phyloP scores from a whole-genome alignment of 2,329 filamentous ascomycete genomes.

The Rhinocladiella similis region DNA sequence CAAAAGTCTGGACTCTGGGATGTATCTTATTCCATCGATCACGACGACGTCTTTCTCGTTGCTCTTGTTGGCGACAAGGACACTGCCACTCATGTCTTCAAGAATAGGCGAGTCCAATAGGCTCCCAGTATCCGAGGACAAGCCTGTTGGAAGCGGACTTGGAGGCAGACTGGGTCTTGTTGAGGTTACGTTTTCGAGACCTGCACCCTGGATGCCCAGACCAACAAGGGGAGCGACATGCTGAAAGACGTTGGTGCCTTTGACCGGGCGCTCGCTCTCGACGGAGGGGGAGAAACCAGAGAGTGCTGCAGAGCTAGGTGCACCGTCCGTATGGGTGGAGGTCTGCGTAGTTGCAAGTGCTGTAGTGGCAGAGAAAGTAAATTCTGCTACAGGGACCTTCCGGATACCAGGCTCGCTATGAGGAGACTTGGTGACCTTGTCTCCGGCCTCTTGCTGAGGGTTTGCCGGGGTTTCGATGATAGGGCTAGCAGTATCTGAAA shows the following conservation, averaged over 20 bases:
- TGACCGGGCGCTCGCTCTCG: not conserved
- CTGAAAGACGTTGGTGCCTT: not conserved
- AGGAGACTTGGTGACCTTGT: too few relatives aligned
- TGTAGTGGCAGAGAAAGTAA: conserved; percentile 7
- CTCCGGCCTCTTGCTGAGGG: too few relatives aligned
- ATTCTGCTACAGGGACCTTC: conserved; percentile 10
- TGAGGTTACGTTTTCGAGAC: not conserved
- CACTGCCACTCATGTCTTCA: conserved; percentile 5
- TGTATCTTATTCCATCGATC: conserved; percentile 11
- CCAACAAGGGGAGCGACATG: conserved; percentile 7
- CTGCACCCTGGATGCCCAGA: conserved; percentile 13
- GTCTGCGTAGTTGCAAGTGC: conserved; percentile 6
- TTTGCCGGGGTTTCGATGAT: not conserved
- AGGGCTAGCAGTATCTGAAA: not conserved
- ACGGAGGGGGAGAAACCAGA: conserved; percentile 9
- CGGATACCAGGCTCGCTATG: not conserved
- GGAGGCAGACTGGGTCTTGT: not conserved
- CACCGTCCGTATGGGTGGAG: conserved; percentile 22
- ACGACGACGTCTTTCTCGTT: conserved; percentile 6
- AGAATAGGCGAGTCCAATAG: conserved; percentile 19
- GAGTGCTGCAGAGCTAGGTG: conserved; percentile 8
- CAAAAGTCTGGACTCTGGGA: conserved; percentile 10
- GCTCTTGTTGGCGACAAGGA: conserved; percentile 2
- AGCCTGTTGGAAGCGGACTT: not conserved
- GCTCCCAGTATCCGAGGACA: not conserved